Conservation (phyloP, 805 yeast genomes). For the Yamadazyma insecticola region DNA sequence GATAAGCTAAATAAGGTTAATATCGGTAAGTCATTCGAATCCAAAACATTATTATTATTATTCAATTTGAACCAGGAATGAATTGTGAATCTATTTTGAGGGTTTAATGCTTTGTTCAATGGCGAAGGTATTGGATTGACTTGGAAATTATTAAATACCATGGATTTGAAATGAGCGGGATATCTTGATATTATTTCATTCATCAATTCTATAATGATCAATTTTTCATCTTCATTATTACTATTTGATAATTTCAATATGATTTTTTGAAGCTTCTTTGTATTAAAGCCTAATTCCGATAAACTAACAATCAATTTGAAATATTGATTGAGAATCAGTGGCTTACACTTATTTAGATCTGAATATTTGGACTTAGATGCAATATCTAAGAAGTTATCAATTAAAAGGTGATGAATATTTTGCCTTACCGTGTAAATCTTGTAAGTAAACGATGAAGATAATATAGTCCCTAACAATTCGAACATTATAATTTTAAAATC, state of each 20-base stretch:
- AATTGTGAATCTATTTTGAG: conserved; percentile 20
- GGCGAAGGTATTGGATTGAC: conserved; percentile 18
- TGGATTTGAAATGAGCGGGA: conserved; percentile 25
- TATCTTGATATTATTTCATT: conserved; percentile 16
- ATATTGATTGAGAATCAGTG: conserved; percentile 15
- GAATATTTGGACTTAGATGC: not conserved
- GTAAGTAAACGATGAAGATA: conserved; percentile 19
- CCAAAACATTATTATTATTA: conserved; percentile 10
- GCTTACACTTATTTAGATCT: conserved; percentile 6
- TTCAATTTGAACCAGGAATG: conserved; percentile 38
- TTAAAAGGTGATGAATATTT: conserved; percentile 15
- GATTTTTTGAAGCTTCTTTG: conserved; percentile 15
- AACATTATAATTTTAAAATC: conserved; percentile 26
- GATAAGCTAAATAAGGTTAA: conserved; percentile 23
- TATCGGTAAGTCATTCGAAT: conserved; percentile 3
- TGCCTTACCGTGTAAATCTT: conserved; percentile 18
- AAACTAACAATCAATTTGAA: conserved; percentile 20
- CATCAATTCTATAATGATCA: conserved; percentile 19
- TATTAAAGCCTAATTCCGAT: conserved; percentile 32
- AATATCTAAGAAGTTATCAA: conserved; percentile 15
- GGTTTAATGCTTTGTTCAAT: conserved; percentile 8
- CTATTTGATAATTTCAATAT: conserved; percentile 4
- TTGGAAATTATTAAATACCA: conserved; percentile 19
- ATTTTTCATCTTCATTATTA: conserved; percentile 6
- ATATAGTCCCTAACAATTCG: conserved; percentile 19